A percentile compares a stretch with the other conserved stretches of the same genome.
These are phyloP conservation scores for Stagonosporopsis rhizophila DNA, from an alignment of 2,329 filamentous ascomycete genomes.

Conservation along the genomic window DNA sequence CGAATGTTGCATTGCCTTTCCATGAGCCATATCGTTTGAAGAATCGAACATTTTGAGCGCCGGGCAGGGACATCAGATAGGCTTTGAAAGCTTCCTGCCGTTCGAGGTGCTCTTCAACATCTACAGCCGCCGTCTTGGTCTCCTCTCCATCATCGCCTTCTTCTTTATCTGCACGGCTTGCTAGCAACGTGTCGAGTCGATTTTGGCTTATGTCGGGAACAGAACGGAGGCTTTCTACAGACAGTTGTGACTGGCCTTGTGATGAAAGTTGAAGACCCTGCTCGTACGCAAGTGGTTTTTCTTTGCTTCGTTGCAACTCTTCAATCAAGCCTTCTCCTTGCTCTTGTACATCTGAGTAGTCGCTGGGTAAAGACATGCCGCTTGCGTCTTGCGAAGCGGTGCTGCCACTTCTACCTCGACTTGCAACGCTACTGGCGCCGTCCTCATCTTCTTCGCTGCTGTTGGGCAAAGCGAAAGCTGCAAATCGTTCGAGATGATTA, in stretches of 20 bases:
- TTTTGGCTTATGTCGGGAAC: slow-evolving; percentile 35
- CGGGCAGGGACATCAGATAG: slow-evolving; percentile 30
- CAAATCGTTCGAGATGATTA: slow-evolving; percentile 47
- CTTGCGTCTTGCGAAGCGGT: slow-evolving; percentile 29
- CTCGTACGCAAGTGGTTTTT: not conserved
- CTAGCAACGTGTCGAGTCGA: slow-evolving; percentile 29
- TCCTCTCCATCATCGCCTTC: slow-evolving; percentile 16
- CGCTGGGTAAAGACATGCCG: slow-evolving; percentile 26
- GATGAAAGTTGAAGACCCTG: not conserved
- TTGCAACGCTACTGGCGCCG: slow-evolving; percentile 42
- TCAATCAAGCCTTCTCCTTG: not conserved
- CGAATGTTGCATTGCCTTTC: slow-evolving; percentile 31
- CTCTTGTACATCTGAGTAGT: slow-evolving; percentile 15
- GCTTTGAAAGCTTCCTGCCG: slow-evolving; percentile 24
- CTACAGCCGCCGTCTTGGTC: slow-evolving; percentile 4
- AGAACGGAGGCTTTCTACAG: slow-evolving; percentile 32
- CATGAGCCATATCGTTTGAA: slow-evolving; percentile 31
- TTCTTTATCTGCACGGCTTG: slow-evolving; percentile 1
- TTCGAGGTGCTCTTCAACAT: slow-evolving; percentile 24
- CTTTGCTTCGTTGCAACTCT: not conserved
- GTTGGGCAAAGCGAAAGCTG: slow-evolving; percentile 44
- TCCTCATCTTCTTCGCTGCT: slow-evolving; percentile 38
- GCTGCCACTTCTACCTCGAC: slow-evolving; percentile 31
- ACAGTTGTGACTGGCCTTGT: slow-evolving; percentile 19
- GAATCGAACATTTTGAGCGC: slow-evolving; percentile 29